A percentile compares a stretch with the other conserved stretches of the same genome.
phyloP scores from a whole-genome alignment of 1,284 basidiomycete genomes.

The Sporisorium scitamineum region DNA sequence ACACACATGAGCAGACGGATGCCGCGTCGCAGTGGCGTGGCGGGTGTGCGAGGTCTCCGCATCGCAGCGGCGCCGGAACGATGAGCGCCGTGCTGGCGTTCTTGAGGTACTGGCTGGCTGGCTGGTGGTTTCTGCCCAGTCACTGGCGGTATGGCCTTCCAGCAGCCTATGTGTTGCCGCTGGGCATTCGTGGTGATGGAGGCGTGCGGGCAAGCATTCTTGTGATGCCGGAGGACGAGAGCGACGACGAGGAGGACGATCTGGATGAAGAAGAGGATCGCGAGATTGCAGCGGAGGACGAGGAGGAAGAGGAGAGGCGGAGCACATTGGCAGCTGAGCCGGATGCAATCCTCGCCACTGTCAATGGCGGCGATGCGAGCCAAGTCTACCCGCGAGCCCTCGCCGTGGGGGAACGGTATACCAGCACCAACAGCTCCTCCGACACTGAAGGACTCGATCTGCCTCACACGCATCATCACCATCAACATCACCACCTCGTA shows the following conservation, averaged over 20 bases:
- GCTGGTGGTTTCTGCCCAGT: conserved; percentile 51
- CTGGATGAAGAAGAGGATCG: conserved; percentile 31
- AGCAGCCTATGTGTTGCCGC: conserved; percentile 53
- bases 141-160: conserved; percentile 53
- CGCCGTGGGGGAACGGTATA: conserved; percentile 12
- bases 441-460: conserved; percentile 20
- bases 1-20: conserved; percentile 14
- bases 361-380: neutral
- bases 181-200: conserved; percentile 60
- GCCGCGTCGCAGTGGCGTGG: conserved; percentile 43
- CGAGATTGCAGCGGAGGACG: conserved; percentile 43
- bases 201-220: conserved; percentile 59
- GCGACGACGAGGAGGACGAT: conserved; percentile 43
- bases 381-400: neutral
- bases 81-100: conserved; percentile 47
- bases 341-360: conserved; percentile 2
- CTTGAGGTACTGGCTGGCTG: conserved; percentile 52
- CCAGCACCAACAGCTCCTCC: conserved; percentile 38
- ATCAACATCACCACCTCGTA: conserved; percentile 25
- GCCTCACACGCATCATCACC: conserved; percentile 7
- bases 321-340: conserved; percentile 13
- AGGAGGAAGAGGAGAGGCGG: conserved; percentile 28
- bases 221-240: conserved; percentile 51
- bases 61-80: conserved; percentile 25
- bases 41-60: conserved; percentile 28